Conservation (phyloP, 225 moss, liverwort and hornwort genomes). For the Physcomitrium patens region DNA sequence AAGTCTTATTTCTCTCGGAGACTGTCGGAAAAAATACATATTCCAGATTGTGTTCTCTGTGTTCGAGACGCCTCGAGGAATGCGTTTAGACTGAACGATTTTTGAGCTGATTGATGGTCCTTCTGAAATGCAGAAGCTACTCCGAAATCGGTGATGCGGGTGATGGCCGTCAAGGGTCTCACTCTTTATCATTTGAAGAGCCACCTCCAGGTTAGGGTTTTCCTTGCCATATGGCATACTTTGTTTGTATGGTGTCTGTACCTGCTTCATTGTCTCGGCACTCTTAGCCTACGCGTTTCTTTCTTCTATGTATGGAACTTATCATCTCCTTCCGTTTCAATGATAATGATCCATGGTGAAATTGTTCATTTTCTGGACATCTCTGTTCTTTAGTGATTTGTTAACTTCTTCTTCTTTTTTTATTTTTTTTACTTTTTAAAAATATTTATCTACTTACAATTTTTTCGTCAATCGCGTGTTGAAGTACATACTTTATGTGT, state of each 20-base stretch:
- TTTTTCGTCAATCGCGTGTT: background rate
- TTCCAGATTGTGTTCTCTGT: background rate
- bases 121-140: constrained; percentile 60
- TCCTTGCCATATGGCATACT: background rate
- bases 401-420: background rate
- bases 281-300: constrained; percentile 4
- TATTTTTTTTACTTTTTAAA: background rate
- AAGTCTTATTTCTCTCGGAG: background rate
- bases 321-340: background rate
- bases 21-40: background rate
- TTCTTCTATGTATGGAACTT: background rate
- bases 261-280: background rate
- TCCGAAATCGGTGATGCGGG: constrained; percentile 64
- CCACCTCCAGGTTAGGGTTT: constrained; percentile 57
- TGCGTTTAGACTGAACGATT: background rate
- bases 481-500: too few relatives aligned
- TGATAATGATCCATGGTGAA: background rate
- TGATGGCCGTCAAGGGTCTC: constrained; percentile 65
- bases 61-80: background rate
- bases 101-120: constrained; percentile 25
- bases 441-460: constrained; percentile 1
- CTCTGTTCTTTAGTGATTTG: too few relatives aligned
- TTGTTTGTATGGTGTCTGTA: background rate
- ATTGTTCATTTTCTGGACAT: constrained; percentile 14
- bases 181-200: constrained; percentile 65